Percentiles rank a stretch among this genome's conserved stretches.
Evolutionary conservation across 257 asterid genomes (phyloP).

Genomic region (Echium plantagineum): DNA sequence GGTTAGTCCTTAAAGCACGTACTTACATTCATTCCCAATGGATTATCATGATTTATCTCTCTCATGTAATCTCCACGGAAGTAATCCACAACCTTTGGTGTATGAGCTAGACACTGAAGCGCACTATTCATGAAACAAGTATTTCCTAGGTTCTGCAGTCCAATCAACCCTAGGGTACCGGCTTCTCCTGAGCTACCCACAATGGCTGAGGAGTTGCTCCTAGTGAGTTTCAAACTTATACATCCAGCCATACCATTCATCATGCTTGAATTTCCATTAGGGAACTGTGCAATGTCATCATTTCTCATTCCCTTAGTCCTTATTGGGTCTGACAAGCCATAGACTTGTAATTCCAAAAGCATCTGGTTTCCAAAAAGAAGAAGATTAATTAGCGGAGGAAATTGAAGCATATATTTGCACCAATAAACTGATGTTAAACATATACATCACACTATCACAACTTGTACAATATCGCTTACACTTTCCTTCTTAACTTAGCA

Average conservation of each 20-base stretch:
- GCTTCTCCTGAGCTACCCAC: constrained; percentile 57
- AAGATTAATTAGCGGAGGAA: constrained; percentile 11
- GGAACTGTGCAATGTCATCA: constrained; percentile 31
- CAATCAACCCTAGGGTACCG: constrained; percentile 83
- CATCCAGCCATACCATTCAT: constrained; percentile 47
- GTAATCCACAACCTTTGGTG: constrained; percentile 91
- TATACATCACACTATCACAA: too few species aligned
- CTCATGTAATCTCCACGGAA: constrained; percentile 85
- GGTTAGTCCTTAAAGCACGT: too few species aligned
- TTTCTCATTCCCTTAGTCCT: constrained; percentile 45
- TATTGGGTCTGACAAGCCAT: constrained; percentile 74
- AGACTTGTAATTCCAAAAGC: constrained; percentile 91
- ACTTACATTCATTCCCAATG: constrained; percentile 92
- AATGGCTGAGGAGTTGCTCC: constrained; percentile 40
- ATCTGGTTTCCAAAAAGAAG: constrained; percentile 32
- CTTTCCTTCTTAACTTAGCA: too few species aligned
- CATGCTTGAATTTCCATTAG: constrained; percentile 42
- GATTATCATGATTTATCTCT: constrained; percentile 79
- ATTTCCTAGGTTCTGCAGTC: constrained; percentile 89
- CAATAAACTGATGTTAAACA: too few species aligned
- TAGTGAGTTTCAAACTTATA: constrained; percentile 27
- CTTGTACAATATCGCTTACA: too few species aligned
- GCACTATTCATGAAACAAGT: constrained; percentile 98
- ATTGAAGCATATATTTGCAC: neutral
- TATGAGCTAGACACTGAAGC: constrained; percentile 89